phyloP scores from a whole-genome alignment of 73 alveolate genomes.

The Halteria grandinella region DNA sequence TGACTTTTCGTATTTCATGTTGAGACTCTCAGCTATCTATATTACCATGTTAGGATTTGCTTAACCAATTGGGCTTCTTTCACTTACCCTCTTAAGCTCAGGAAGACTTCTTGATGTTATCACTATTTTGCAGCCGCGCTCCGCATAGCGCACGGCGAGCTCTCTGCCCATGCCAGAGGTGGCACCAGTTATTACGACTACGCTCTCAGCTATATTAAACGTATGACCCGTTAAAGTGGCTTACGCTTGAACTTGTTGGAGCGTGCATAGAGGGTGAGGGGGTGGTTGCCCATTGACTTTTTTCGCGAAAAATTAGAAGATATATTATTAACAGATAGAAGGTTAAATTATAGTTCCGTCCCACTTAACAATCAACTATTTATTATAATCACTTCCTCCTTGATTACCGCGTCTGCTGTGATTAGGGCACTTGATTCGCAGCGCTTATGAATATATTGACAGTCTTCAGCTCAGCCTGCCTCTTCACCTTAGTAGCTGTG shows the following conservation, averaged over 20 bases:
- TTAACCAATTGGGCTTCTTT: not conserved
- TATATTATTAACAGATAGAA: too few relatives aligned
- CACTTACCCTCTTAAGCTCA: constrained; percentile 48
- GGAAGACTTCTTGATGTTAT: constrained; percentile 65
- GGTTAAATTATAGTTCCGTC: too few relatives aligned
- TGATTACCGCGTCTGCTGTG: too few relatives aligned
- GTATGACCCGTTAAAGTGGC: not conserved
- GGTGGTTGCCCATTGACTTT: constrained; percentile 54
- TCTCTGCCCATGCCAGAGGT: constrained; percentile 85
- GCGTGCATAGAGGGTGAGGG: constrained; percentile 24
- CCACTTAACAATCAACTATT: too few relatives aligned
- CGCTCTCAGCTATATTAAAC: constrained; percentile 37
- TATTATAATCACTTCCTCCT: too few relatives aligned
- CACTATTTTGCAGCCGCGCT: constrained; percentile 67
- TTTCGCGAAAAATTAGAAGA: too few relatives aligned
- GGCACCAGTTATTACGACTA: constrained; percentile 81
- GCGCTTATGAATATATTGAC: too few relatives aligned
- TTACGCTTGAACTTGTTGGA: constrained; percentile 16
- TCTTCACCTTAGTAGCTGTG: too few relatives aligned
- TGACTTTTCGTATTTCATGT: not conserved
- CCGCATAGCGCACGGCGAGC: constrained; percentile 76
- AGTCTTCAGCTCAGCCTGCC: too few relatives aligned
- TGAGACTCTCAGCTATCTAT: constrained; percentile 32
- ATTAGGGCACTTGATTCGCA: too few relatives aligned
- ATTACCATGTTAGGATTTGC: not conserved